Evolutionary conservation across 1,139 yeast genomes (phyloP).

Genomic region (Taphrina flavorubra): DNA sequence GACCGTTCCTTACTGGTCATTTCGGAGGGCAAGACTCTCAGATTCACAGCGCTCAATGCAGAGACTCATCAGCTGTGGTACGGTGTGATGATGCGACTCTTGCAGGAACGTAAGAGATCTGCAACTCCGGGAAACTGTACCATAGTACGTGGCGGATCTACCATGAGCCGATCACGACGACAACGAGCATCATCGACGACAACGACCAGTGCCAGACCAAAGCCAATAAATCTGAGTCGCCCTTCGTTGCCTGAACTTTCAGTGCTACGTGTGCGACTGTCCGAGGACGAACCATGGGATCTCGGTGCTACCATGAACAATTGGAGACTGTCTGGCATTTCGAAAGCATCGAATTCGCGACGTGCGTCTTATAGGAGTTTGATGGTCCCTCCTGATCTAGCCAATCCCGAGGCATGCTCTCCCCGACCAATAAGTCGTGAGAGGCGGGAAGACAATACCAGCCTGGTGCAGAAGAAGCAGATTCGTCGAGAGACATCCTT

Average conservation of each 20-base stretch:
- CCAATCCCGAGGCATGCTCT: not conserved
- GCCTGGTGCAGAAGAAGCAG: not conserved
- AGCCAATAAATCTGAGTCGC: slow-evolving; percentile 4
- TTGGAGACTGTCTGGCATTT: not conserved
- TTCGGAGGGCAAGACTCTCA: slow-evolving; percentile 16
- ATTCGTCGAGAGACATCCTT: slow-evolving; percentile 3
- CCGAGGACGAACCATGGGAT: not conserved
- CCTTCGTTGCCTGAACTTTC: slow-evolving; percentile 8
- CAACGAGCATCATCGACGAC: slow-evolving; percentile 1
- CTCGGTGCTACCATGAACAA: not conserved
- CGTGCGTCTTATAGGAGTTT: not conserved
- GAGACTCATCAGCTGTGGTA: slow-evolving; percentile 26
- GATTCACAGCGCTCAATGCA: slow-evolving; percentile 15
- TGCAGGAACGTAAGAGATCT: slow-evolving; percentile 6
- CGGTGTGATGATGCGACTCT: slow-evolving; percentile 17
- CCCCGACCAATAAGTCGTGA: not conserved
- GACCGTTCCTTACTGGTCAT: slow-evolving; percentile 23
- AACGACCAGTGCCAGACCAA: slow-evolving; percentile 1
- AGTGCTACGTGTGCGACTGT: not conserved
- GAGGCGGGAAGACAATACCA: not conserved
- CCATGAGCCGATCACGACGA: not conserved
- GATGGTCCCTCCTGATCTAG: not conserved
- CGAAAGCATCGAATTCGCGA: not conserved
- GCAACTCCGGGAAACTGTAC: not conserved
- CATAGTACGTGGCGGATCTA: not conserved